phyloP scores from a whole-genome alignment of 306 rosid genomes.

The Biancaea sappan region DNA sequence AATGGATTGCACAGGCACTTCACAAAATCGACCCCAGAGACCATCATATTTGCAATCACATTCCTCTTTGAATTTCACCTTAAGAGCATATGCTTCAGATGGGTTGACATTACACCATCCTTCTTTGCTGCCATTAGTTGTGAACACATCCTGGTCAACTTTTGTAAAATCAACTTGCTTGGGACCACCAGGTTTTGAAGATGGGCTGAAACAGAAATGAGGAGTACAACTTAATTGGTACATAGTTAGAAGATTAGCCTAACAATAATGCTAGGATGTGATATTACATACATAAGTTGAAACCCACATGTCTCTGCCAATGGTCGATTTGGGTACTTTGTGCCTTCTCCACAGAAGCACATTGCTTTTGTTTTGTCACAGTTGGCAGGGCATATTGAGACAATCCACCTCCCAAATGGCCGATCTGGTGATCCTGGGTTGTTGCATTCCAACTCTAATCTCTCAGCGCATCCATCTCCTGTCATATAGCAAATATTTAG shows the following conservation, averaged over 20 bases:
- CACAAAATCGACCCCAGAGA: slow-evolving; percentile 74
- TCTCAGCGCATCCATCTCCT: slow-evolving; percentile 86
- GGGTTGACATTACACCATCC: slow-evolving; percentile 99
- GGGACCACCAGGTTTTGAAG: slow-evolving; percentile 70
- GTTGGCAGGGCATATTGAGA: slow-evolving; percentile 84
- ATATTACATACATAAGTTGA: slow-evolving; percentile 62
- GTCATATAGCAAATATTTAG: slow-evolving; percentile 30
- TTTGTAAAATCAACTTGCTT: slow-evolving; percentile 68
- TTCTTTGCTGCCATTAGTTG: slow-evolving; percentile 67
- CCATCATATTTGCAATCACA: slow-evolving; percentile 94
- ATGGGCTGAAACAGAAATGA: slow-evolving; percentile 56
- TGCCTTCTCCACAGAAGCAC: slow-evolving; percentile 99
- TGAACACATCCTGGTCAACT: slow-evolving; percentile 72
- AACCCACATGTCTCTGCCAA: slow-evolving; percentile 95
- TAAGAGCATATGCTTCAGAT: slow-evolving; percentile 71
- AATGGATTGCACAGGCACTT: slow-evolving; percentile 68
- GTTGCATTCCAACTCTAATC: slow-evolving; percentile 73
- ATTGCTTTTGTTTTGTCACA: slow-evolving; percentile 93
- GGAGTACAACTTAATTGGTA: slow-evolving; percentile 21
- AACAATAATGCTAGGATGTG: slow-evolving; percentile 24
- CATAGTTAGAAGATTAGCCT: slow-evolving; percentile 18
- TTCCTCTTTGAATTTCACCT: slow-evolving; percentile 73
- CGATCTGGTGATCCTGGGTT: slow-evolving; percentile 48
- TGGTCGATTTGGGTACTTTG: slow-evolving; percentile 94
- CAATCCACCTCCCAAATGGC: slow-evolving; percentile 91